Conservation (phyloP, 2,329 filamentous ascomycete genomes). For the Penicillium concentricum region DNA sequence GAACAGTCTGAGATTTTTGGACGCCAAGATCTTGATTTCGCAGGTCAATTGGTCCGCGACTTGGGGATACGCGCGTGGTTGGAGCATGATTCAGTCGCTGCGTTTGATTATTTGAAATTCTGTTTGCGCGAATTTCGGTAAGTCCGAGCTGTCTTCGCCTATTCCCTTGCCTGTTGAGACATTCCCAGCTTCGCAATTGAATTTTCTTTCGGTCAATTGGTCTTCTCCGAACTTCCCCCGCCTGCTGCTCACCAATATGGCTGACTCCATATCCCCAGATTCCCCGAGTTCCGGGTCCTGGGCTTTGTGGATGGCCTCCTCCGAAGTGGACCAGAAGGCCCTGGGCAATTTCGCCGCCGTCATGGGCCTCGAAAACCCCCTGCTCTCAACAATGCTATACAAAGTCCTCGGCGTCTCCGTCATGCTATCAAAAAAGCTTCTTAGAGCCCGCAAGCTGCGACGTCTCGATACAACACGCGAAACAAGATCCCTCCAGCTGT, state of each 20-base stretch:
- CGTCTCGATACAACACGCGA: constrained; percentile 76
- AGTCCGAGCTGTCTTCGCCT: constrained; percentile 20
- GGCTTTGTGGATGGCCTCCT: constrained; percentile 76
- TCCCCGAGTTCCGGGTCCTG: constrained; percentile 34
- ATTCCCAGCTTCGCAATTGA: not conserved
- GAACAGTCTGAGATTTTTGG: not conserved
- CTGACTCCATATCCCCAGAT: constrained; percentile 29
- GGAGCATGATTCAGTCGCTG: constrained; percentile 30
- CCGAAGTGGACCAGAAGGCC: constrained; percentile 96
- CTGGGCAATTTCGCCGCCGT: constrained; percentile 82
- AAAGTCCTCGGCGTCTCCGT: constrained; percentile 89
- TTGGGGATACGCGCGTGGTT: constrained; percentile 23
- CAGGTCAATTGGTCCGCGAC: constrained; percentile 6
- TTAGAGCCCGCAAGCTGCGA: constrained; percentile 78
- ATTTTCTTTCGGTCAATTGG: not conserved
- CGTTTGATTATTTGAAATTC: constrained; percentile 24
- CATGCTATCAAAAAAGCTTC: constrained; percentile 78
- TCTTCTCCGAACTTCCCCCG: not conserved
- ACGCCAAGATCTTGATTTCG: not conserved
- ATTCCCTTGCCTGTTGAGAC: not conserved
- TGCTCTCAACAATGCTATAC: constrained; percentile 75
- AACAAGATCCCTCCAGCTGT: constrained; percentile 76
- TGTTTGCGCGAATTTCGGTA: constrained; percentile 34
- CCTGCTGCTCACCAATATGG: constrained; percentile 14
- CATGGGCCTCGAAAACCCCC: constrained; percentile 72